Conservation (phyloP, 306 rosid genomes). For the Purshia tridentata region DNA sequence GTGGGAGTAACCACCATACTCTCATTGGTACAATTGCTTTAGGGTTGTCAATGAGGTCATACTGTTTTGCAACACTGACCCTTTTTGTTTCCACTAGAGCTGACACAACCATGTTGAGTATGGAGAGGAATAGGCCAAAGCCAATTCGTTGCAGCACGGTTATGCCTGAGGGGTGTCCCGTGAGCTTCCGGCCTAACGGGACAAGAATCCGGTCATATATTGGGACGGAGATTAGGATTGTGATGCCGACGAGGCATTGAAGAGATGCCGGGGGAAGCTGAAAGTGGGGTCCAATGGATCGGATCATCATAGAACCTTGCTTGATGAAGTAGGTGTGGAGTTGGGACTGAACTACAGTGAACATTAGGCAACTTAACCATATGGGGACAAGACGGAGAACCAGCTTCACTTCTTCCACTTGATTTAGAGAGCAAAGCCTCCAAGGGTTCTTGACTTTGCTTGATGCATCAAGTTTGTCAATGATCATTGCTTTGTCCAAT, state of each 20-base stretch:
- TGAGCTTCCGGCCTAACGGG: slow-evolving; percentile 47
- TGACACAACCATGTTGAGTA: slow-evolving; percentile 55
- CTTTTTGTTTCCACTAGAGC: slow-evolving; percentile 64
- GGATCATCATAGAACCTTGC: slow-evolving; percentile 62
- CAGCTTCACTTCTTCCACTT: slow-evolving; percentile 80
- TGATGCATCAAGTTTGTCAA: slow-evolving; percentile 44
- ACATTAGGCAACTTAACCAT: slow-evolving; percentile 73
- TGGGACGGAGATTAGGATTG: slow-evolving; percentile 44
- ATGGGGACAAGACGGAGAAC: slow-evolving; percentile 66
- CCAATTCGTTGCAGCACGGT: slow-evolving; percentile 73
- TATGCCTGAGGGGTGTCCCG: slow-evolving; percentile 55
- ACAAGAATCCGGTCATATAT: slow-evolving; percentile 61
- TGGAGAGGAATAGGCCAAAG: slow-evolving; percentile 53
- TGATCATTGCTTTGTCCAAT: slow-evolving; percentile 66
- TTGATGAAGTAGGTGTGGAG: slow-evolving; percentile 63
- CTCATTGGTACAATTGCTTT: slow-evolving; percentile 50
- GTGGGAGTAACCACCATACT: slow-evolving; percentile 86
- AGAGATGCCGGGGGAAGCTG: slow-evolving; percentile 71
- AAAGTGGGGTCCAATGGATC: slow-evolving; percentile 59
- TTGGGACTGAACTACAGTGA: slow-evolving; percentile 57
- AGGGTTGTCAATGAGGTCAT: slow-evolving; percentile 45
- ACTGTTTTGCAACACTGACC: slow-evolving; percentile 36
- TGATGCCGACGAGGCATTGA: slow-evolving; percentile 51
- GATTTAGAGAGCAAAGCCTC: slow-evolving; percentile 65
- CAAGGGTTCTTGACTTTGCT: slow-evolving; percentile 56